These are phyloP conservation scores for Rhodocollybia butyracea DNA, from an alignment of 768 basidiomycete species.

Conservation along the genomic window DNA sequence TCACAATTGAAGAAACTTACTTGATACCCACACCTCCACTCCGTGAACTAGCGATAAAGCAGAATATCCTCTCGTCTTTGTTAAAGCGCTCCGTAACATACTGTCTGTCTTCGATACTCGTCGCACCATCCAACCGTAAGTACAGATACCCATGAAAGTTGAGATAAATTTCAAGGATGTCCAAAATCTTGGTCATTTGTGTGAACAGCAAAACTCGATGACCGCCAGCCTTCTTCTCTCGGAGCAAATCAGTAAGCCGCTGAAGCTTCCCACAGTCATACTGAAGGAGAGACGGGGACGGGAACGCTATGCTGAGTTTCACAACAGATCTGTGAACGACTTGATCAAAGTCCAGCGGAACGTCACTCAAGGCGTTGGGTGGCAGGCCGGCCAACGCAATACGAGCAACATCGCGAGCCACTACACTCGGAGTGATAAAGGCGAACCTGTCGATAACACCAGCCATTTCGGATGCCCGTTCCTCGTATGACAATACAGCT, in stretches of 20 bases:
- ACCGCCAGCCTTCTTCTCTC: constrained; percentile 81
- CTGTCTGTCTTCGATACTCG: constrained; percentile 91
- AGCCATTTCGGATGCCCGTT: constrained; percentile 54
- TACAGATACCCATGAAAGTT: constrained; percentile 93
- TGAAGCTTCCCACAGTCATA: constrained; percentile 98
- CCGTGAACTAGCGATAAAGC: constrained; percentile 84
- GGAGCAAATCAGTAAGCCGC: constrained; percentile 70
- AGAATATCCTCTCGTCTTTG: constrained; percentile 73
- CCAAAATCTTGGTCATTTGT: constrained; percentile 93
- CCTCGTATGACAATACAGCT: constrained; percentile 60
- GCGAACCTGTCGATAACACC: constrained; percentile 65
- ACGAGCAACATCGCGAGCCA: constrained; percentile 70
- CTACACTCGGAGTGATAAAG: constrained; percentile 75
- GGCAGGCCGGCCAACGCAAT: constrained; percentile 51
- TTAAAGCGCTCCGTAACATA: constrained; percentile 88
- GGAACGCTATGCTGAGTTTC: constrained; percentile 91
- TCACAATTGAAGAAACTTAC: constrained; percentile 42
- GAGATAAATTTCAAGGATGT: constrained; percentile 91
- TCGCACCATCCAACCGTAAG: constrained; percentile 90
- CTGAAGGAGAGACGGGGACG: constrained; percentile 83
- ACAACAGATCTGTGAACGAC: constrained; percentile 71
- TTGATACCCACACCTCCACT: constrained; percentile 94
- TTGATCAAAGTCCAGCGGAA: constrained; percentile 55
- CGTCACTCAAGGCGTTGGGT: constrained; percentile 21
- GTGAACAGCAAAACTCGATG: constrained; percentile 95